Evolutionary conservation across 768 basidiomycete genomes (phyloP).

Genomic region (Roridomyces roridus): DNA sequence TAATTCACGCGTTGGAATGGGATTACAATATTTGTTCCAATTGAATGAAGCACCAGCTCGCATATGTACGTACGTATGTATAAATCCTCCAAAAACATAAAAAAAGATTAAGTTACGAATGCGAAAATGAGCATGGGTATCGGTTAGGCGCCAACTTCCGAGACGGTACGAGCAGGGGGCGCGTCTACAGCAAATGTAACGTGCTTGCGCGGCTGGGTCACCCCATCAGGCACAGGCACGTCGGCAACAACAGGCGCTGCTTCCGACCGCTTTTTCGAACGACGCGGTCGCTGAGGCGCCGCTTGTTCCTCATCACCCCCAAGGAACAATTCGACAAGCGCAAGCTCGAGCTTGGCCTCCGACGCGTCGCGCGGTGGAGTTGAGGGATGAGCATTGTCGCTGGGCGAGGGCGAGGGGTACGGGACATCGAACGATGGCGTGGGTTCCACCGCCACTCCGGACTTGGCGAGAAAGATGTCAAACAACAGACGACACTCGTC

Average conservation of each 20-base stretch:
- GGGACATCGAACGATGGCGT: conserved; percentile 34
- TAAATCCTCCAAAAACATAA: conserved; percentile 17
- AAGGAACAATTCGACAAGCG: conserved; percentile 56
- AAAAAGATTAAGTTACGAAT: conserved; percentile 16
- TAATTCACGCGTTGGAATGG: background rate
- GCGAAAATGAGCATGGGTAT: background rate
- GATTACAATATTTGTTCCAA: conserved; percentile 9
- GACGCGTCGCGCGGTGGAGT: conserved; percentile 21
- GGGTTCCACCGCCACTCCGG: conserved; percentile 47
- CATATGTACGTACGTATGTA: background rate
- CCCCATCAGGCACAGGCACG: no score
- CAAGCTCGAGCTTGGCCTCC: conserved; percentile 44
- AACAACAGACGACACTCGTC: conserved; percentile 88
- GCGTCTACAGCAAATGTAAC: background rate
- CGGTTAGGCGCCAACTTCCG: conserved; percentile 5
- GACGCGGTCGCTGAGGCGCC: conserved; percentile 11
- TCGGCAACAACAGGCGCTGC: background rate
- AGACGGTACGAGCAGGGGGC: conserved; percentile 2
- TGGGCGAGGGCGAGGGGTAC: conserved; percentile 42
- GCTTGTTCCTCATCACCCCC: conserved; percentile 28
- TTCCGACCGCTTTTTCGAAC: conserved; percentile 21
- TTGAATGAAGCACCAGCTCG: conserved; percentile 14
- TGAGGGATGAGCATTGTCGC: conserved; percentile 34
- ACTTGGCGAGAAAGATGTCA: conserved; percentile 79
- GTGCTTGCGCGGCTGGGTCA: conserved; percentile 5